Evolutionary conservation across 352 stramenopile species (phyloP), one percentile per base, ranked within the genome.

Genomic region (Pythium brachiatum): DNA sequence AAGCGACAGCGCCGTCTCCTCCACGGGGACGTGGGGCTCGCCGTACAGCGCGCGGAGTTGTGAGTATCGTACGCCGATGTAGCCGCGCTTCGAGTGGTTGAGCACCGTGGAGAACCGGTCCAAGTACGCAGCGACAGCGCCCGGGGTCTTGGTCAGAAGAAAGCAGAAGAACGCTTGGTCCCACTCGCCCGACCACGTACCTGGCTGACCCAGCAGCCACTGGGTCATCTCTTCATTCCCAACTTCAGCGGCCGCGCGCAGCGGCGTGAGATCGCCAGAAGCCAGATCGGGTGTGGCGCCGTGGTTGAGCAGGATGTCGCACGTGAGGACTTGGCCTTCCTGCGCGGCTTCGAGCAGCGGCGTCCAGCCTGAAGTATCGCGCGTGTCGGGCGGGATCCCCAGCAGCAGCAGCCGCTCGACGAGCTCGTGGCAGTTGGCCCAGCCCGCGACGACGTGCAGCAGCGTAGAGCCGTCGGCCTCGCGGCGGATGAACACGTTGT

Each of bases 321-420:
- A 85, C n/a, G 76, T 77, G 21, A 44, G 57, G 53, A 84, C 73
- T 53, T 83, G 78, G 2, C 76, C 80, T 62, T 86, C 78, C 46
- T 89, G 78, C 5, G 76, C 74, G 6, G 78, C 80, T 46, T 89
- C 80, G 7, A 89, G 74, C 60, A 87, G 58, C 23, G 80, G 78
- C 43, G 76, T 88, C 80, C 80, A 88, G 21, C 78, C 79, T 12
- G 68, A 72, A 29, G 68, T 59, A 54, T 88, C 76, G 53, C 76
- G 38, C 13, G 54, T 21, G 60, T 88, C 62, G 0, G 68, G 63
- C 0, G 73, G 74, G 5, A 89, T 60, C 0, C 76, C 80, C 0
- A 66, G 66, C 9, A 57, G 57, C 50, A 87, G 53, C 21, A 89
- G 66, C 31, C 77, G 69, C 31, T 60, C 57, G 8, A 83, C 75